Evolutionary conservation across 23 red algal species (phyloP).

Genomic region (Cyanidioschyzon merolae): DNA sequence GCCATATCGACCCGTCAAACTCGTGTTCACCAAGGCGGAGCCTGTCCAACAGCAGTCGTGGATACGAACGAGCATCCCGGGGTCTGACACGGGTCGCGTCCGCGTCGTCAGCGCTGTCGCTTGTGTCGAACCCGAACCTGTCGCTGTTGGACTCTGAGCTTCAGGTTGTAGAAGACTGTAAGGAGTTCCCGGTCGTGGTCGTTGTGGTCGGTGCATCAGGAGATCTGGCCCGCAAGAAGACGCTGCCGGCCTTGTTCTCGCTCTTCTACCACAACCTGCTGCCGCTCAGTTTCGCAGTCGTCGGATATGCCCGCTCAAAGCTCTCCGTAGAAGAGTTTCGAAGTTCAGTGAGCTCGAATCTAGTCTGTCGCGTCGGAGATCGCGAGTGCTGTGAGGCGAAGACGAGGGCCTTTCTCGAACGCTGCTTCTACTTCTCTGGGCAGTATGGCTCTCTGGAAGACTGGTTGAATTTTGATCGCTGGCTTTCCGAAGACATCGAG

Average conservation of each 20-base stretch:
- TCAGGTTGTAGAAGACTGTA: slow-evolving; percentile 27
- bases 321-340: slow-evolving; percentile 50
- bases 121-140: slow-evolving; percentile 21
- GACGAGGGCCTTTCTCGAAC: slow-evolving; percentile 54
- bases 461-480: slow-evolving; percentile 17
- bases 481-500: slow-evolving; percentile 38
- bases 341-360: slow-evolving; percentile 27
- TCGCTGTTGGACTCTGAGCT: slow-evolving; percentile 67
- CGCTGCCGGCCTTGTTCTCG: slow-evolving; percentile 67
- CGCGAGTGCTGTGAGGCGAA: slow-evolving; percentile 17
- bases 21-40: background rate
- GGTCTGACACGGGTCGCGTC: background rate
- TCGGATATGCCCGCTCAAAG: slow-evolving; percentile 83
- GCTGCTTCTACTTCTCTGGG: slow-evolving; percentile 65
- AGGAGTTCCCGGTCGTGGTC: slow-evolving; percentile 49
- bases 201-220: slow-evolving; percentile 82
- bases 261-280: slow-evolving; percentile 59
- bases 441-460: slow-evolving; percentile 54
- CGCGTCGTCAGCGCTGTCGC: background rate
- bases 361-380: slow-evolving; percentile 28
- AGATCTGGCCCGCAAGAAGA: slow-evolving; percentile 76
- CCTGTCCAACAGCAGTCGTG: background rate
- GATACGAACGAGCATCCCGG: background rate
- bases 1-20: background rate
- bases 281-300: slow-evolving; percentile 51